These are phyloP conservation scores for Penicillium alfredii DNA, from an alignment of 495 filamentous ascomycete species.

Conservation along the genomic window DNA sequence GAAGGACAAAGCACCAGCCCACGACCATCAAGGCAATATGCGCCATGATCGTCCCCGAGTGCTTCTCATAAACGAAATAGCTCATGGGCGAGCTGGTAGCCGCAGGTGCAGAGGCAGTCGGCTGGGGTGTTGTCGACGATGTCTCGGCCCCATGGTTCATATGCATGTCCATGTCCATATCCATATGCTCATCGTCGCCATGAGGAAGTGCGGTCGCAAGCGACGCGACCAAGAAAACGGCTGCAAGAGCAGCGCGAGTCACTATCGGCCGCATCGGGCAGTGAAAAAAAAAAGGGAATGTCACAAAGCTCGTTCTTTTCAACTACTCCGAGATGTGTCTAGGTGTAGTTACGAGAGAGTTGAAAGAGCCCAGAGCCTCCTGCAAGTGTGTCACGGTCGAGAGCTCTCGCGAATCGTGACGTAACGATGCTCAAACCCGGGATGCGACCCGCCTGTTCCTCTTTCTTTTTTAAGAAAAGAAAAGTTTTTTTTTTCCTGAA, in stretches of 20 bases:
- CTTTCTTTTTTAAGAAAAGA: constrained; percentile 2
- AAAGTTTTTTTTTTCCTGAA: too few relatives aligned
- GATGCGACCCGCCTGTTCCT: constrained; percentile 1
- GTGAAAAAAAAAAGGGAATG: not conserved
- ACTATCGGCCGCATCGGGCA: constrained; percentile 21
- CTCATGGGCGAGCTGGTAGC: constrained; percentile 37
- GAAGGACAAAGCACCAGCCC: constrained; percentile 79
- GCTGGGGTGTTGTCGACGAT: constrained; percentile 40
- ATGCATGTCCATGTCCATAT: constrained; percentile 35
- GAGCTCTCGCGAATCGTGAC: constrained; percentile 27
- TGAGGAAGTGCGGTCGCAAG: constrained; percentile 34
- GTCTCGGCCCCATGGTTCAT: too few relatives aligned
- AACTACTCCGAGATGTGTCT: not conserved
- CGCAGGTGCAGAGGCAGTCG: constrained; percentile 4
- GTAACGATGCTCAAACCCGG: constrained; percentile 16
- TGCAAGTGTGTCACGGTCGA: constrained; percentile 6
- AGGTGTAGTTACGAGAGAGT: not conserved
- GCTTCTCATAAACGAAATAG: constrained; percentile 70
- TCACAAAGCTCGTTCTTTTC: constrained; percentile 4
- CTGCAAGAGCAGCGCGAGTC: constrained; percentile 27
- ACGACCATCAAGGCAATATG: constrained; percentile 78
- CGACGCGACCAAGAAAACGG: constrained; percentile 26
- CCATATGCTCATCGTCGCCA: constrained; percentile 30
- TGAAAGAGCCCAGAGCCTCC: constrained; percentile 7
- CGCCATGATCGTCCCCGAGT: constrained; percentile 60